Evolutionary conservation across 179 eudicot genomes (phyloP).

Genomic region (Patellifolia procumbens): DNA sequence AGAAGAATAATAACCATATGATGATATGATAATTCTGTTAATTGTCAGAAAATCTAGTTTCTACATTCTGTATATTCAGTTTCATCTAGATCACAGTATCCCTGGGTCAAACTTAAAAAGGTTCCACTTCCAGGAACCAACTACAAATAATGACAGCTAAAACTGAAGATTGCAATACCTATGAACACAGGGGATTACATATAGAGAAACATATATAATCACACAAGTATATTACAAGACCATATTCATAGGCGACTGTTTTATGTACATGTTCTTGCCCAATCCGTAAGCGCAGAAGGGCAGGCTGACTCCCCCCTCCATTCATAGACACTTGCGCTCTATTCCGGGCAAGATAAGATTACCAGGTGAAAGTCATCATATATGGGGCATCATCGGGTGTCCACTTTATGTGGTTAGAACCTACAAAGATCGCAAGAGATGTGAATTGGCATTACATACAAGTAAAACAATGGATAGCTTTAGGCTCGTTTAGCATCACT

Average conservation of each 20-base stretch:
- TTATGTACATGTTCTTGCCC: slow-evolving; percentile 33
- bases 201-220: slow-evolving; percentile 18
- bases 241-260: slow-evolving; percentile 13
- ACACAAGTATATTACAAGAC: slow-evolving; percentile 23
- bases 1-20: too few relatives aligned
- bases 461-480: neutral
- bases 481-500: too few relatives aligned
- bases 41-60: slow-evolving; percentile 13
- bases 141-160: slow-evolving; percentile 8
- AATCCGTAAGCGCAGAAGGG: neutral
- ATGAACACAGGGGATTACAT: slow-evolving; percentile 15
- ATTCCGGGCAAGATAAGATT: neutral
- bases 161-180: slow-evolving; percentile 24
- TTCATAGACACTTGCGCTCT: slow-evolving; percentile 8
- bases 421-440: slow-evolving; percentile 4
- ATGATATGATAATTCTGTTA: slow-evolving; percentile 5
- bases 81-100: slow-evolving; percentile 21
- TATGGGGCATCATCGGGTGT: slow-evolving; percentile 14
- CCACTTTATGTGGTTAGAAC: slow-evolving; percentile 24
- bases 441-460: neutral
- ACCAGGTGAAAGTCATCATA: neutral
- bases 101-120: slow-evolving; percentile 5
- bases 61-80: slow-evolving; percentile 27
- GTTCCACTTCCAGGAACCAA: slow-evolving; percentile 13
- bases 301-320: neutral